Conservation (phyloP, 768 basidiomycete species). For the Leccinum obscurum region DNA sequence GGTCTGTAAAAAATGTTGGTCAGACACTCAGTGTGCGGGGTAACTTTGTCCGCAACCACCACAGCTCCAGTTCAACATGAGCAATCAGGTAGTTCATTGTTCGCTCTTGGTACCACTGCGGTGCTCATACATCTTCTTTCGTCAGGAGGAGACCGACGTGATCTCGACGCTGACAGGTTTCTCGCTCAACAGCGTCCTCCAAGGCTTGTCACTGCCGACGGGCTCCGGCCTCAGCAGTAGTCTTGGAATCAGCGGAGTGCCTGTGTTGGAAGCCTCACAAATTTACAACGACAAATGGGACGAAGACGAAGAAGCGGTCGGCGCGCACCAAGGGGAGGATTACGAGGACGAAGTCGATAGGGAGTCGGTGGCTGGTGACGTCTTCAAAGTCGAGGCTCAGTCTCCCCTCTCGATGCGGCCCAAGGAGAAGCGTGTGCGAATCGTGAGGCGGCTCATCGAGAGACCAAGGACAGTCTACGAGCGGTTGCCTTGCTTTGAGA, state of each 20-base stretch:
- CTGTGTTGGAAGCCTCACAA: constrained; percentile 60
- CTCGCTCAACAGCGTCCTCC: constrained; percentile 70
- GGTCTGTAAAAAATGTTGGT: no score
- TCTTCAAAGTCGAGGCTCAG: constrained; percentile 60
- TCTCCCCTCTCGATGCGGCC: constrained; percentile 50
- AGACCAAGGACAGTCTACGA: constrained; percentile 85
- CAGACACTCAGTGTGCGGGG: not conserved
- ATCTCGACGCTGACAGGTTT: constrained; percentile 79
- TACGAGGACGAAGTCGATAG: constrained; percentile 87
- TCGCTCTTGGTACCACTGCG: not conserved
- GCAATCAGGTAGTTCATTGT: constrained; percentile 24
- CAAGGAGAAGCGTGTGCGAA: constrained; percentile 58
- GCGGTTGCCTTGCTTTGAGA: constrained; percentile 82
- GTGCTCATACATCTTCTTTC: constrained; percentile 24
- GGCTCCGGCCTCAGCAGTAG: constrained; percentile 63
- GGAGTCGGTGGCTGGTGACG: constrained; percentile 49
- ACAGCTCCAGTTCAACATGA: constrained; percentile 18
- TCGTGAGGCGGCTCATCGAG: constrained; percentile 70
- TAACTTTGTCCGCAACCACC: constrained; percentile 1
- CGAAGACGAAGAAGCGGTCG: constrained; percentile 57
- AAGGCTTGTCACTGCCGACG: constrained; percentile 65
- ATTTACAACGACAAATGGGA: constrained; percentile 82
- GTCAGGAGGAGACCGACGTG: constrained; percentile 68
- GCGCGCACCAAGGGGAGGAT: constrained; percentile 78
- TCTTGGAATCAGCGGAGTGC: constrained; percentile 72